Evolutionary conservation across 805 yeast genomes (phyloP), one percentile per base, ranked within the genome.

Genomic region (Candida lessepsii): DNA sequence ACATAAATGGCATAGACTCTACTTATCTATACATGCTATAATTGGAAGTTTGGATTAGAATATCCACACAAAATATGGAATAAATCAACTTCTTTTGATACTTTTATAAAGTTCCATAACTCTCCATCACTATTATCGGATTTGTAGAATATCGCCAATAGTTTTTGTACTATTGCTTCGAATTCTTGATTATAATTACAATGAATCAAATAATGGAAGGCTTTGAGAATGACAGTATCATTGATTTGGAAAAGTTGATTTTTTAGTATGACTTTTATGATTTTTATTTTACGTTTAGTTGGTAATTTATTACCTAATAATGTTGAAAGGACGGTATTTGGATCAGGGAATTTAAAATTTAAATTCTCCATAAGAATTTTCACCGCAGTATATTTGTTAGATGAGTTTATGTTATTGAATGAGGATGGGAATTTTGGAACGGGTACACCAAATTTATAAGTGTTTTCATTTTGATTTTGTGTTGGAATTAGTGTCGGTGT

Each of bases 1-100:
- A 11, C 11, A 23, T 23, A 9, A 23, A 23, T n/a, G n/a, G n/a
- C n/a, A n/a, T n/a, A n/a, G n/a, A n/a, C n/a, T n/a, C n/a, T n/a
- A n/a, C n/a, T n/a, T n/a, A 20, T 20, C 9, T 20, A 6, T 20
- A 20, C 9, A 20, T 20, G 15, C 29, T 35, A 40, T 21, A 40
- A 26, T 19, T 20, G 31, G 21, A 40, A 29, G 19, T 35, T 40
- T 2, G 44, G 44, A 16, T 29, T 35, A 11, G 44, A 18, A 25
- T 35, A 40, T 20, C 44, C 44, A 29, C 44, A 35, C 23, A 40
- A 16, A 15, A 40, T 29, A 2, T 40, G 44, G 24, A 40, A 40
- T n/a, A 40, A 23, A 9, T 39, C 35, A 3, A 21, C 17, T 9
- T 33, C 38, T 34, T 39, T 39, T 11, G 38, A 17, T 4, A 27